These are phyloP conservation scores for Backusella sp. DNA, from an alignment of 192 early-diverging fungal species.

Conservation along the genomic window DNA sequence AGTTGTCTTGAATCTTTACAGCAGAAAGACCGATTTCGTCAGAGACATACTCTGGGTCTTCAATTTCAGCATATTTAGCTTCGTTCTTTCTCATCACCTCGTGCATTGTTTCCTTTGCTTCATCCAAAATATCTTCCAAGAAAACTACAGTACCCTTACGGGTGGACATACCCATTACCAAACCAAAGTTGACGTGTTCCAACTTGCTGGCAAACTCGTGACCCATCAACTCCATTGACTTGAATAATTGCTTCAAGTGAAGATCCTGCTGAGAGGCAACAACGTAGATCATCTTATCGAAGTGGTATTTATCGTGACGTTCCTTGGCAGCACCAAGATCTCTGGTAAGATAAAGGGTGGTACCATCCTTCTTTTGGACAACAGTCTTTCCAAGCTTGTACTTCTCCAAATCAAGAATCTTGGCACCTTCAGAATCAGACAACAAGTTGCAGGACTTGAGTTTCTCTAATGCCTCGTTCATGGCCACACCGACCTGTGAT, in stretches of 20 bases:
- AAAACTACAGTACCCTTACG: conserved; percentile 95
- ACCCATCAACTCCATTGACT: conserved; percentile 80
- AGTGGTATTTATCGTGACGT: conserved; percentile 84
- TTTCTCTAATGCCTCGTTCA: conserved; percentile 66
- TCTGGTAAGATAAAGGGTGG: conserved; percentile 91
- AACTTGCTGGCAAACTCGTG: conserved; percentile 81
- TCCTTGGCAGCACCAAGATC: conserved; percentile 95
- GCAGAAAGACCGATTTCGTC: conserved; percentile 92
- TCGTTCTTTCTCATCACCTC: conserved; percentile 89
- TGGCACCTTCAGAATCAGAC: conserved; percentile 78
- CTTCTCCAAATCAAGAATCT: conserved; percentile 80
- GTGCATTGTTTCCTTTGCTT: conserved; percentile 87
- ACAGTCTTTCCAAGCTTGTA: conserved; percentile 84
- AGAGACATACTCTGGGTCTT: conserved; percentile 76
- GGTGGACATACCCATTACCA: conserved; percentile 95
- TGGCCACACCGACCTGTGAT: conserved; percentile 80
- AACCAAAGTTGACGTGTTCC: conserved; percentile 91
- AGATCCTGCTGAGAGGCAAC: conserved; percentile 88
- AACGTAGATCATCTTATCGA: conserved; percentile 93
- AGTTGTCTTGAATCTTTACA: conserved; percentile 90
- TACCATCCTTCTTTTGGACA: conserved; percentile 89
- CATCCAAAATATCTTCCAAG: conserved; percentile 90
- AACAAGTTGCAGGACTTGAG: conserved; percentile 73
- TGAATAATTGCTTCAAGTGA: conserved; percentile 95
- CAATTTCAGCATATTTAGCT: conserved; percentile 80